phyloP scores from a whole-genome alignment of 441 rosid species.

The Gossypium schwendimanii region DNA sequence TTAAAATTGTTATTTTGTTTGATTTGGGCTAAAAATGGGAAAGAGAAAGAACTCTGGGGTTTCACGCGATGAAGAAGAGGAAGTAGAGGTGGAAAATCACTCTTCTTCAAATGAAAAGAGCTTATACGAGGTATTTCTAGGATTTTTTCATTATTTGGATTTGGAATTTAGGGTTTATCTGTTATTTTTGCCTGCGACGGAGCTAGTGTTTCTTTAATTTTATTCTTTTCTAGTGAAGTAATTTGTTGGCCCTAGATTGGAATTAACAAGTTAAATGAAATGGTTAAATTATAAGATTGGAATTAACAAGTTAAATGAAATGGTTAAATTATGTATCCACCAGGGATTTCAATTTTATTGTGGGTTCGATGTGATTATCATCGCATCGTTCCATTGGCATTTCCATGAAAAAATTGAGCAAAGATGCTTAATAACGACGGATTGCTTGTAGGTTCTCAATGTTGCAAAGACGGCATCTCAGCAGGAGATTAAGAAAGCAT shows the following conservation, averaged over 20 bases:
- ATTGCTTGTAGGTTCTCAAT: slow-evolving; percentile 59
- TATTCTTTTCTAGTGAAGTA: not conserved
- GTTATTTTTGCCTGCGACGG: not conserved
- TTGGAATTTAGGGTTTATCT: slow-evolving; percentile 7
- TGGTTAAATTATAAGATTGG: not conserved
- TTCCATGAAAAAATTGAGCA: not conserved
- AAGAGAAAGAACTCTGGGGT: slow-evolving; percentile 51
- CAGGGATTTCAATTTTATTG: not conserved
- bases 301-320: not conserved
- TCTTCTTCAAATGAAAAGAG: slow-evolving; percentile 30
- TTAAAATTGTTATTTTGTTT: slow-evolving; percentile 5
- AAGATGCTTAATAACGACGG: not conserved
- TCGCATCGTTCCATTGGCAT: not conserved
- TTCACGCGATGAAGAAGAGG: slow-evolving; percentile 34
- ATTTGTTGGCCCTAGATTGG: not conserved
- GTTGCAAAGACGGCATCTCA: slow-evolving; percentile 63
- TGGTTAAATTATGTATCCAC: not conserved
- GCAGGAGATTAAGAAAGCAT: slow-evolving; percentile 84
- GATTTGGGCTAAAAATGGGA: slow-evolving; percentile 37
- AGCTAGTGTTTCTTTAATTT: not conserved
- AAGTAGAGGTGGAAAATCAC: slow-evolving; percentile 19
- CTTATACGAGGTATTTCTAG: slow-evolving; percentile 53
- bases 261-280: not conserved
- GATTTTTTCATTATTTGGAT: not conserved
- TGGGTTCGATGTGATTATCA: not conserved